Base-by-base conservation (phyloP, 495 filamentous ascomycete species). In the Penicillium pulvis region DNA sequence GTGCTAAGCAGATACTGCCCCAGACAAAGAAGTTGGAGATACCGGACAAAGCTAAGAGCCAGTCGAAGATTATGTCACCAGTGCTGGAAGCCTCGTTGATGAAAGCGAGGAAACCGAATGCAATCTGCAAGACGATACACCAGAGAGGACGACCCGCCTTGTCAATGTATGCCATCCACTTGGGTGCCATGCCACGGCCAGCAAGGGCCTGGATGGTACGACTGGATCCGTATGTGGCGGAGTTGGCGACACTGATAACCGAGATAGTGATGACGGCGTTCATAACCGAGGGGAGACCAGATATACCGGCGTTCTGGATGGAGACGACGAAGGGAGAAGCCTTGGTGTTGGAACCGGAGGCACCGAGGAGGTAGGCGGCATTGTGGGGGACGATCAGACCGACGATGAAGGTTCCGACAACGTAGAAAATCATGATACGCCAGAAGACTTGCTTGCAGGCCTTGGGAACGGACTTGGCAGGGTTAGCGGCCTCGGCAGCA, bases 321-420 rank as follows among this genome's bases (percentile, higher is more conserved):
- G 89, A 85, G 17, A 91, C 75, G 12, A 93, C 90, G 61, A 92
- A 93, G 11, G 89, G 90, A 4, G 87, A 90, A 28, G 85, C 84
- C 55, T 85, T 77, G 51, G 77, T 80, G 61, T 80, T 78, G 26
- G 57, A 64, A 14, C 72, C 75, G 6, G 71, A 82, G 58, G 70
- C 65, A 62, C 76, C 68, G 67, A 85, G 67, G 57, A 79, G 71
- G 60, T 75, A 65, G 33, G 41, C 57, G 36, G 71, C 82, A 63
- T 83, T 70, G 50, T 77, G 78, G 16, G 81, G 79, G n/a, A 94
- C 78, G 19, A 92, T 81, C 35, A 94, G 77, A 26, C 89, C 88
- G 57, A 94, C 79, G 56, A 93, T 85, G 63, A 90, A 83, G 41
- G 91, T 83, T 49, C 81, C 83, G 9, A 92, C 70, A 51, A 94